Base-by-base conservation (phyloP, 2,329 filamentous ascomycete genomes). In the Colletotrichum australisinense region DNA sequence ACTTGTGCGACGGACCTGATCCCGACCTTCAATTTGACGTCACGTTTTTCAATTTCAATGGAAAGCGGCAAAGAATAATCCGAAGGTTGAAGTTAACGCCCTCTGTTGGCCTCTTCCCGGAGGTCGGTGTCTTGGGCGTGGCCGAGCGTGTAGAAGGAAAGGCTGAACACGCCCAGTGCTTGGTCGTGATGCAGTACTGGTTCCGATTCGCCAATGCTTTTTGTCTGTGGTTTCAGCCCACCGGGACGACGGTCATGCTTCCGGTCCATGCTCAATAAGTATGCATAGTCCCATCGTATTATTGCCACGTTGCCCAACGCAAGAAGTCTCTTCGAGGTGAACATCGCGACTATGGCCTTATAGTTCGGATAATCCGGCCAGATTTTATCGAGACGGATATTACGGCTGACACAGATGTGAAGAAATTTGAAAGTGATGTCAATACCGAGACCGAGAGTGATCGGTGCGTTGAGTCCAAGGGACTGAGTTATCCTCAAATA, bases 201-300 rank as follows among this genome's bases (percentile, higher is more conserved):
- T 69, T 72, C 66, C 69, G 66, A 72, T 72, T 72, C 66, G 69
- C 32, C 22, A 59, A 32, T 8, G 8, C 1, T 14, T 22, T 32
- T n/a, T 26, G 26, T 6, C 5, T 53, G 11, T 52, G 46, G 66
- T 69, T 64, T 49, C 59, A 55, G 8, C 14, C n/a, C 16, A 19
- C 52, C 42, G 53, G 42, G 35, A 19, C 49, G 22, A 46, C 42
- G 12, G 35, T 24, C 52, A 56, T 57, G n/a, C 42, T 46, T 46
- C 42, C 42, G 42, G 42, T 46, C 7, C 19, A n/a, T 46, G 19
- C 19, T 46, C 42, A n/a, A 46, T 46, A 35, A 35, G 11, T 4
- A 9, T 46, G 16, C 5, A n/a, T n/a, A 3, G 19, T 46, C 19
- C 42, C 42, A n/a, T 46, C 19, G 7, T 9, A 9, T n/a, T 46